Evolutionary conservation across 2,329 filamentous ascomycete species (phyloP), one percentile per base, ranked within the genome.

Genomic region (Alternaria sp.): DNA sequence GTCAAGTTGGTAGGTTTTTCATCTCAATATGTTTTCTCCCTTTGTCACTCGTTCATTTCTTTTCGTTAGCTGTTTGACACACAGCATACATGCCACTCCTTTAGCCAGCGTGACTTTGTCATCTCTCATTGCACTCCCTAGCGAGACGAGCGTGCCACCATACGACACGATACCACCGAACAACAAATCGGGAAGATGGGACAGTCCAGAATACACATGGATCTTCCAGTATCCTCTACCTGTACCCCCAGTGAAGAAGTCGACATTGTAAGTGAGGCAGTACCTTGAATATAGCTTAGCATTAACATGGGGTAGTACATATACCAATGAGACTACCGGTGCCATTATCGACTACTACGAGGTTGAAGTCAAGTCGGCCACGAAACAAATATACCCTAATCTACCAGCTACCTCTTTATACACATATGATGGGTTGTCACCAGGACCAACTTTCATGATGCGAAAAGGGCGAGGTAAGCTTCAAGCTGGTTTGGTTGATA

Each of bases 401-500:
- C 73, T 82, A 8, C 72, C 72, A 6, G 67, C 73, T 16, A 79
- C 82, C 1, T 67, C 75, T 9, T 58, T 83, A 30, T 72, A 80
- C 22, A 85, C 86, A 7, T 88, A 87, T 63, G 83, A 87, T 76
- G 86, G 85, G 14, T 81, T 83, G 7, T 78, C 80, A 5, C 85
- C 86, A 7, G 86, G 86, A 0, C 85, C 85, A 7, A 87, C 82
- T 1, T 83, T 86, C 62, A 70, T 81, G 36, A 79, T 86, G 60
- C 77, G 79, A 6, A 75, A 77, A 56, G 84, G 84, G 0, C 79
- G 80, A 18, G 72, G 73, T 70, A 66, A 41, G 65, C 39, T 16
- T 51, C 9, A 5, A 7, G 12, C 26, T 26, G 0, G 12, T 14
- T 16, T 7, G 11, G 5, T 26, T 26, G 24, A 26, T 32, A 5